A percentile compares a stretch with the other conserved stretches of the same genome.
Evolutionary conservation across 129 eudicot genomes (phyloP).

Genomic region (Lactuca sativa): DNA sequence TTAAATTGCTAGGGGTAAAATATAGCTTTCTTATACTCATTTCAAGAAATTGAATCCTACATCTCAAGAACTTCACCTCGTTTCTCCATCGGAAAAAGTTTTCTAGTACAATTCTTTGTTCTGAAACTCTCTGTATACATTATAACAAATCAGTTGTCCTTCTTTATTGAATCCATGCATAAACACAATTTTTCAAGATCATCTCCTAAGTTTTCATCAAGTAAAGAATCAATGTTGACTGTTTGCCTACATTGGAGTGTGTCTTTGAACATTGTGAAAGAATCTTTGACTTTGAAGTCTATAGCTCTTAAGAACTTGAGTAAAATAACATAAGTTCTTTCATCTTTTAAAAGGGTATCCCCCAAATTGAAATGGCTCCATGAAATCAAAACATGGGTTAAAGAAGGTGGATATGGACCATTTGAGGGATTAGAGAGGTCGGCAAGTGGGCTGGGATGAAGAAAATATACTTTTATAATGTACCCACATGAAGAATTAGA

Average conservation of each 20-base stretch:
- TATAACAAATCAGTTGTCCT: conserved; percentile 76
- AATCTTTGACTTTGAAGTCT: conserved; percentile 66
- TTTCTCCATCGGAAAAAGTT: conserved; percentile 73
- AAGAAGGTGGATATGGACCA: too few relatives aligned
- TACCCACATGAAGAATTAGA: too few relatives aligned
- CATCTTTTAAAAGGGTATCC: conserved; percentile 69
- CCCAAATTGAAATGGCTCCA: conserved; percentile 61
- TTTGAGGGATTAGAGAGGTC: too few relatives aligned
- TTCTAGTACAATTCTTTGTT: conserved; percentile 75
- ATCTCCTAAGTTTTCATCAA: conserved; percentile 57
- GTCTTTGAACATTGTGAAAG: conserved; percentile 65
- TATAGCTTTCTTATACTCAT: conserved; percentile 76
- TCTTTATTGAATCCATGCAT: conserved; percentile 67
- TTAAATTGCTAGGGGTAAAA: conserved; percentile 63
- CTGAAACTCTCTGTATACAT: conserved; percentile 88
- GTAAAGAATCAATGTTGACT: conserved; percentile 58
- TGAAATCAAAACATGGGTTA: neutral
- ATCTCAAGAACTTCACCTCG: conserved; percentile 56
- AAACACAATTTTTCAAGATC: conserved; percentile 76
- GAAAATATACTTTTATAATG: too few relatives aligned
- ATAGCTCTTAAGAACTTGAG: conserved; percentile 72
- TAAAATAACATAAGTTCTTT: conserved; percentile 60
- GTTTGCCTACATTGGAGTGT: conserved; percentile 58
- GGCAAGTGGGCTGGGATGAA: too few relatives aligned
- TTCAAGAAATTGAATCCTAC: conserved; percentile 88